Conservation (phyloP, 345 rosid genomes). For the Citrus inodora region DNA sequence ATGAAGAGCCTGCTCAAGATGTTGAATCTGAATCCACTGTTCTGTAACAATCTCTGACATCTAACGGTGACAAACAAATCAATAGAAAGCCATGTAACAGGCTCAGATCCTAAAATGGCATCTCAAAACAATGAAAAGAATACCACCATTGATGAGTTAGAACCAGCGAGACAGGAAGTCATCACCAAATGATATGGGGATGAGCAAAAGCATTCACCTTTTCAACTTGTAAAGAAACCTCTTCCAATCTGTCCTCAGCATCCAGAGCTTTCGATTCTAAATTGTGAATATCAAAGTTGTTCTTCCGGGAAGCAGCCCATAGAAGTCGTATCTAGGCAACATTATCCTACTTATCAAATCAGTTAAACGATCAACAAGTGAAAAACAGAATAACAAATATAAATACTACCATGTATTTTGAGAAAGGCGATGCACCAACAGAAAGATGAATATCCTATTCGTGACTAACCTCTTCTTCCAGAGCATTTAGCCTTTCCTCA, state of each 20-base stretch:
- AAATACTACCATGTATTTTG: background rate
- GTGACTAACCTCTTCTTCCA: slow-evolving; percentile 68
- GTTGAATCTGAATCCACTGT: slow-evolving; percentile 71
- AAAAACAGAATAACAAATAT: background rate
- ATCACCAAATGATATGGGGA: background rate
- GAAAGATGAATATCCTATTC: too few species aligned
- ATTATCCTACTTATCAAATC: slow-evolving; percentile 30
- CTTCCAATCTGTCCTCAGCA: slow-evolving; percentile 43
- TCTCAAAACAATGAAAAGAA: background rate
- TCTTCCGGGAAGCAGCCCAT: slow-evolving; percentile 67
- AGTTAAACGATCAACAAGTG: slow-evolving; percentile 15
- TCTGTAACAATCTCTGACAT: slow-evolving; percentile 55
- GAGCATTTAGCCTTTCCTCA: slow-evolving; percentile 34
- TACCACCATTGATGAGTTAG: background rate
- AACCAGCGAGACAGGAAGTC: background rate
- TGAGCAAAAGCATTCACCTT: slow-evolving; percentile 33
- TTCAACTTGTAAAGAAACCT: slow-evolving; percentile 38
- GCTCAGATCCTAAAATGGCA: background rate
- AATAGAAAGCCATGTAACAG: background rate
- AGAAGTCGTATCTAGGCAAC: slow-evolving; percentile 55
- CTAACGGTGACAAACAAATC: slow-evolving; percentile 25
- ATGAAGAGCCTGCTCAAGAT: slow-evolving; percentile 66
- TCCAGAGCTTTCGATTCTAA: slow-evolving; percentile 51
- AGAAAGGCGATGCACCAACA: background rate
- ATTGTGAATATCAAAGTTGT: slow-evolving; percentile 74